These are phyloP conservation scores for Podospora didyma DNA, from an alignment of 495 filamentous ascomycete genomes.

Conservation along the genomic window DNA sequence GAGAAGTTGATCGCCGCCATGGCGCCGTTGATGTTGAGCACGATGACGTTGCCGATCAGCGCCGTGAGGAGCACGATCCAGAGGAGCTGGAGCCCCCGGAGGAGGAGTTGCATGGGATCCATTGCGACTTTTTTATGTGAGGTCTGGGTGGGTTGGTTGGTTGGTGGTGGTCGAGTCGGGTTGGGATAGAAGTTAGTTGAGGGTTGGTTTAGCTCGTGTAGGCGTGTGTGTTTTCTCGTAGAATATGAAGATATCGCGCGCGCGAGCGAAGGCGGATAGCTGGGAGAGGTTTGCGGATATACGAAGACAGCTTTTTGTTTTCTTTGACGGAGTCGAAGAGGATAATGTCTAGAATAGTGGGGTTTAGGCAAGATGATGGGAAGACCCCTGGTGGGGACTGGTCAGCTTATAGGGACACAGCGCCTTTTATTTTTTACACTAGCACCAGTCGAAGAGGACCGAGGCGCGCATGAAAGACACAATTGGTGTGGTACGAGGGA, in stretches of 20 bases:
- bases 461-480: too few relatives aligned
- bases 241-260: too few relatives aligned
- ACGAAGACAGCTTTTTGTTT: background rate
- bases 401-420: too few relatives aligned
- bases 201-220: too few relatives aligned
- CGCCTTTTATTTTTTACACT: too few relatives aligned
- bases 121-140: constrained; percentile 21
- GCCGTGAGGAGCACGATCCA: constrained; percentile 41
- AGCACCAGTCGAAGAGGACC: too few relatives aligned
- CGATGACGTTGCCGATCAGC: constrained; percentile 49
- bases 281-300: too few relatives aligned
- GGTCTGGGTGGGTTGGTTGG: constrained; percentile 8
- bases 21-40: constrained; percentile 35
- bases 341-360: background rate
- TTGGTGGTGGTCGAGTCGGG: background rate
- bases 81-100: constrained; percentile 40
- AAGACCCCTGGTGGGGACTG: background rate
- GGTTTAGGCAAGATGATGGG: background rate
- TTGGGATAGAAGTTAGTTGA: too few relatives aligned
- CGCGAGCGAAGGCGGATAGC: background rate
- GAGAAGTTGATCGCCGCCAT: constrained; percentile 45
- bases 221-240: too few relatives aligned
- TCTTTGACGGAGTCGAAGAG: background rate
- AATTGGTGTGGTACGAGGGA: too few relatives aligned
- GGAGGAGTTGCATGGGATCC: constrained; percentile 32